A percentile compares a stretch with the other conserved stretches of the same genome.
These are phyloP conservation scores for Panicum miliaceum DNA, from an alignment of 176 grass and related monocot species.

Conservation along the genomic window DNA sequence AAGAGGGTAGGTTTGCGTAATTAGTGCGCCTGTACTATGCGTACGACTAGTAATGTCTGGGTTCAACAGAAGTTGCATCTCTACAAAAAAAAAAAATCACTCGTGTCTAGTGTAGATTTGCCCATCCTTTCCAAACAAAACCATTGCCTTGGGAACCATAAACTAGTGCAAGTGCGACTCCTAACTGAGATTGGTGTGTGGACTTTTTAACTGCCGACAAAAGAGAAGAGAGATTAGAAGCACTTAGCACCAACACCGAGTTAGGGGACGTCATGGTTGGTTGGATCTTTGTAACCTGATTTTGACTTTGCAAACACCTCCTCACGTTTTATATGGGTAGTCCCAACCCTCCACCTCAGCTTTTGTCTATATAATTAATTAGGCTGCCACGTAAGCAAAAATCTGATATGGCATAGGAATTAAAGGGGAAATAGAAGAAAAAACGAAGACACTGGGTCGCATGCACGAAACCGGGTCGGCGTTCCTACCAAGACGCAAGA, in stretches of 20 bases:
- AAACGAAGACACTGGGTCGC: too few relatives aligned
- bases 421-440: too few relatives aligned
- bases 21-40: constrained; percentile 34
- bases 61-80: not conserved
- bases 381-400: too few relatives aligned
- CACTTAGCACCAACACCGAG: constrained; percentile 7
- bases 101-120: not conserved
- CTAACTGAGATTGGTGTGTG: not conserved
- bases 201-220: constrained; percentile 27
- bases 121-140: not conserved
- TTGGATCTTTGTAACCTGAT: constrained; percentile 33
- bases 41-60: not conserved
- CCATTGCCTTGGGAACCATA: constrained; percentile 18
- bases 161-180: constrained; percentile 22
- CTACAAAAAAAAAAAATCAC: not conserved
- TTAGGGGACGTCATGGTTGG: constrained; percentile 8
- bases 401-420: too few relatives aligned
- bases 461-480: too few relatives aligned
- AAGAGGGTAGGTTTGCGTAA: constrained; percentile 18
- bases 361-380: too few relatives aligned
- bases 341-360: too few relatives aligned
- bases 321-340: too few relatives aligned
- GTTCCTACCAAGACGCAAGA: too few relatives aligned
- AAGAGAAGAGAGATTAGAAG: constrained; percentile 32
- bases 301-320: constrained; percentile 35